Conservation (phyloP, 371 early-diverging fungal genomes). For the Actinomortierella wolfii region DNA sequence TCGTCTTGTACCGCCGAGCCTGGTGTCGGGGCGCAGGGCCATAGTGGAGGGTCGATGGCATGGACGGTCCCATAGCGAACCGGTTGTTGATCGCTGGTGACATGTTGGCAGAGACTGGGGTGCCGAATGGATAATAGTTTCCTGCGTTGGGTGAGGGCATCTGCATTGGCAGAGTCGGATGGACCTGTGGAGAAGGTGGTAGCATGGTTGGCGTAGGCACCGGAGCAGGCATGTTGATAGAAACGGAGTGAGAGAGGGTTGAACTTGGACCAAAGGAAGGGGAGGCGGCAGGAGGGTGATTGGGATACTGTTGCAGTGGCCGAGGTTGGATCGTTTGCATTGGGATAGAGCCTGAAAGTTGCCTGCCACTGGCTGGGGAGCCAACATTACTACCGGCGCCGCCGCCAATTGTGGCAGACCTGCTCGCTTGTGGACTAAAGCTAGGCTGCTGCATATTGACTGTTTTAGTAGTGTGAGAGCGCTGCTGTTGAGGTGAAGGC, state of each 20-base stretch:
- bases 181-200: neutral
- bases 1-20: slow-evolving; percentile 65
- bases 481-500: too few species aligned
- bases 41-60: slow-evolving; percentile 40
- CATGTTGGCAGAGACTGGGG: too few species aligned
- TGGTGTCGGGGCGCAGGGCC: slow-evolving; percentile 61
- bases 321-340: slow-evolving; percentile 11
- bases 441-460: too few species aligned
- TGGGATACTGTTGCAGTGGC: slow-evolving; percentile 12
- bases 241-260: slow-evolving; percentile 2
- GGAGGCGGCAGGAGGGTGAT: slow-evolving; percentile 10
- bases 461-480: too few species aligned
- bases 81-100: too few species aligned
- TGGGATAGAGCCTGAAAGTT: too few species aligned
- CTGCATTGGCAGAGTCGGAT: slow-evolving; percentile 12
- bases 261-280: slow-evolving; percentile 16
- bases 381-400: too few species aligned
- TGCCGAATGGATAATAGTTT: slow-evolving; percentile 50
- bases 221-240: slow-evolving; percentile 6
- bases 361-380: too few species aligned
- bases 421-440: too few species aligned
- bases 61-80: too few species aligned
- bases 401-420: too few species aligned
- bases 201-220: slow-evolving; percentile 8
- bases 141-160: slow-evolving; percentile 65